Evolutionary conservation across 768 basidiomycete genomes (phyloP).

Genomic region (Boletus tylopilopsis): DNA sequence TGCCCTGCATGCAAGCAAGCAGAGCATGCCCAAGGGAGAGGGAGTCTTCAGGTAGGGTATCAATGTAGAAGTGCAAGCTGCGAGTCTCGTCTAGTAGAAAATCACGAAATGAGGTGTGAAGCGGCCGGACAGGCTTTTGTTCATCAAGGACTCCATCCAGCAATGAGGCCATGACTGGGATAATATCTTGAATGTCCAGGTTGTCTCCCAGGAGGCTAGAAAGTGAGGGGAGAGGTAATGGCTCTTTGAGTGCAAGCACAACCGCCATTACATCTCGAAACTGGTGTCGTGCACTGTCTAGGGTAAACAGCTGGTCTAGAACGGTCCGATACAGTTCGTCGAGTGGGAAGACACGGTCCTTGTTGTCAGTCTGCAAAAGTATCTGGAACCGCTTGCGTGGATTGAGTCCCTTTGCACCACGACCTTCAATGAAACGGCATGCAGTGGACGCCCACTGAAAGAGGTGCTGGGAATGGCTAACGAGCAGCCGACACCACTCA

Average conservation of each 20-base stretch:
- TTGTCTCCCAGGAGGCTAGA: neutral
- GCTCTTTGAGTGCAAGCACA: neutral
- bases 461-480: neutral
- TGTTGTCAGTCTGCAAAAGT: neutral
- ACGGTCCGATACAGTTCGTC: neutral
- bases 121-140: too few species aligned
- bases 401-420: neutral
- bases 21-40: neutral
- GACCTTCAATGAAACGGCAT: neutral
- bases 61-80: too few species aligned
- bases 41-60: neutral
- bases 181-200: neutral
- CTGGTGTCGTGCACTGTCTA: neutral
- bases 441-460: neutral
- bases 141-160: too few species aligned
- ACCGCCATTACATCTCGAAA: neutral
- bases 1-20: neutral
- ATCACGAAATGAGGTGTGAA: too few species aligned
- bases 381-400: neutral
- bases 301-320: neutral
- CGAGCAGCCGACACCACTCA: conserved; percentile 5
- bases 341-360: neutral
- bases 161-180: too few species aligned
- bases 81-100: too few species aligned
- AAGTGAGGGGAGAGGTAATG: neutral